Conservation (phyloP, 148 eudicot genomes). For the Salicornia ramosissima region DNA sequence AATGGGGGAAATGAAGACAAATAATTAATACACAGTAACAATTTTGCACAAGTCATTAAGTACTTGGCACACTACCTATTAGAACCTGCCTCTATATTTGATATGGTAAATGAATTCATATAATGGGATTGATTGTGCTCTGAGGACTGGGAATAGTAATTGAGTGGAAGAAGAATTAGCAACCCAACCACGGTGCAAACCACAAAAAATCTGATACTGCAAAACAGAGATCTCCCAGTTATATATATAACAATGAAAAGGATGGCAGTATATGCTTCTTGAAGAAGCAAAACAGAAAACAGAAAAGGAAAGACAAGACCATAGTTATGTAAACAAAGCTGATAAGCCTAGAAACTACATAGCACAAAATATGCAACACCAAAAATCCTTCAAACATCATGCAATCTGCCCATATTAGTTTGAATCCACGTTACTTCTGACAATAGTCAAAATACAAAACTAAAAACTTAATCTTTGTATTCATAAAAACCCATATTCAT, state of each 20-base stretch:
- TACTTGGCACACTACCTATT: constrained; percentile 40
- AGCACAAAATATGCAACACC: neutral
- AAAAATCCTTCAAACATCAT: neutral
- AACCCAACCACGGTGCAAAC: constrained; percentile 68
- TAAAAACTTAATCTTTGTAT: too few species aligned
- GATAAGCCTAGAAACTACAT: neutral
- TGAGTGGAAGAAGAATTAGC: constrained; percentile 65
- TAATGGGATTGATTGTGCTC: constrained; percentile 33
- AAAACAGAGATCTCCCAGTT: constrained; percentile 17
- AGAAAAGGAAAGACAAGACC: neutral
- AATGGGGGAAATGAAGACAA: neutral
- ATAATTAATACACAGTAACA: neutral
- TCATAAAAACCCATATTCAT: too few species aligned
- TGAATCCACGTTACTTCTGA: neutral
- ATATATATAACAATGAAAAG: neutral
- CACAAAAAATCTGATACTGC: constrained; percentile 78
- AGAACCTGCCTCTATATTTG: constrained; percentile 63
- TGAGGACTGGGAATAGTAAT: constrained; percentile 40
- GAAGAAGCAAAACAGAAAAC: neutral
- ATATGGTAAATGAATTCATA: constrained; percentile 73
- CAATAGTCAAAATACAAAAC: neutral
- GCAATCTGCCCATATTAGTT: neutral
- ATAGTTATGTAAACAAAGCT: neutral
- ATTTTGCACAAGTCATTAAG: neutral
- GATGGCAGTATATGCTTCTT: neutral